Conservation (phyloP, 176 grass and related monocot species). For the Pontederia crassipes region DNA sequence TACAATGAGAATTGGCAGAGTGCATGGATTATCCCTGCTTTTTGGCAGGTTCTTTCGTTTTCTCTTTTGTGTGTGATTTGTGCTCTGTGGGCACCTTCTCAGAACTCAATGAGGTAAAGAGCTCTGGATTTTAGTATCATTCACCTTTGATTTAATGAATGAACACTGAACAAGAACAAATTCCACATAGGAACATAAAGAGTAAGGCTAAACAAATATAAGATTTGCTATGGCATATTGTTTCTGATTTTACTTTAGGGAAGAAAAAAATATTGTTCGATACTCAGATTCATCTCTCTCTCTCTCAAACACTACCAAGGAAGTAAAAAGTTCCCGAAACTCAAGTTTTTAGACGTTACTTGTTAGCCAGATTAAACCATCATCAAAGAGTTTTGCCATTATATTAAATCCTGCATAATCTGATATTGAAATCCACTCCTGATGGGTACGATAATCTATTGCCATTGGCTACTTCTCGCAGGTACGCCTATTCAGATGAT, state of each 20-base stretch:
- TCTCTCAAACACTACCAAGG: no score
- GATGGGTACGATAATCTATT: constrained; percentile 5
- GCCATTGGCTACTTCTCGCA: background rate
- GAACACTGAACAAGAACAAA: background rate
- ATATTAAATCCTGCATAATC: no score
- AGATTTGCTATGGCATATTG: background rate
- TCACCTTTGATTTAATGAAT: constrained; percentile 10
- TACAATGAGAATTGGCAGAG: constrained; percentile 92
- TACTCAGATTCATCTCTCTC: no score
- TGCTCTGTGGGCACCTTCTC: constrained; percentile 83
- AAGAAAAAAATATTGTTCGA: no score
- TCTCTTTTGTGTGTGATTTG: constrained; percentile 91
- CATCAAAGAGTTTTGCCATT: no score
- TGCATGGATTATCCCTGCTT: constrained; percentile 95
- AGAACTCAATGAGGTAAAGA: constrained; percentile 72
- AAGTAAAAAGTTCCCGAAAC: no score
- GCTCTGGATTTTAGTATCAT: constrained; percentile 16
- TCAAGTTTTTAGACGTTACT: no score
- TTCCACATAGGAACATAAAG: background rate
- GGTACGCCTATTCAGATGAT: constrained; percentile 58
- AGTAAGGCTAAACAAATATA: no score
- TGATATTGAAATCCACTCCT: background rate
- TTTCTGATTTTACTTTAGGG: no score
- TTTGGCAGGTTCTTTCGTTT: constrained; percentile 90
- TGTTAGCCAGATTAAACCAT: no score